phyloP scores from a whole-genome alignment of 192 early-diverging fungal genomes.

The Coemansia sp. region DNA sequence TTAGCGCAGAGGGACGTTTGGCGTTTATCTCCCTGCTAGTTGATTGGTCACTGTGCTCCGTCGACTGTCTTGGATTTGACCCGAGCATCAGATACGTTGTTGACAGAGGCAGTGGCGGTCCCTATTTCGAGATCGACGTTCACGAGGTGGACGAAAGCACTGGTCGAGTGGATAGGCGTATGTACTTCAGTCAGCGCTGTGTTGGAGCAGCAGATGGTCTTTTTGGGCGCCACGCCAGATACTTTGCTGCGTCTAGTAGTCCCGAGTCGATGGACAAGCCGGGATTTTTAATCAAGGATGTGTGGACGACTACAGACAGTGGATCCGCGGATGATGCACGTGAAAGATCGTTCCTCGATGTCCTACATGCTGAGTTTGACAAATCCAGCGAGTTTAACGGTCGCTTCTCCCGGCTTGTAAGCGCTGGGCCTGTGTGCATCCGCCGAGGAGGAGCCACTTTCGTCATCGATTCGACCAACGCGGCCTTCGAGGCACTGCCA shows the following conservation, averaged over 20 bases:
- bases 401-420: background rate
- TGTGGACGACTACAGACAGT: constrained; percentile 21
- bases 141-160: background rate
- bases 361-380: background rate
- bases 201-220: background rate
- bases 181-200: background rate
- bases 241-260: constrained; percentile 15
- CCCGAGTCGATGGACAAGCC: background rate
- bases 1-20: background rate
- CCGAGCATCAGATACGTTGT: background rate
- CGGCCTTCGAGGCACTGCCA: background rate
- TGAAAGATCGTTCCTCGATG: background rate
- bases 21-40: constrained; percentile 11
- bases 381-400: background rate
- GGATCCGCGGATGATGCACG: constrained; percentile 13
- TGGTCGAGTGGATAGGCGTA: background rate
- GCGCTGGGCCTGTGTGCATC: background rate
- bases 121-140: constrained; percentile 2
- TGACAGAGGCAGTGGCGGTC: background rate
- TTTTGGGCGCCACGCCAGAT: constrained; percentile 11
- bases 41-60: constrained; percentile 15
- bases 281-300: constrained; percentile 24
- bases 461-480: background rate
- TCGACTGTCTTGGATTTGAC: constrained; percentile 18
- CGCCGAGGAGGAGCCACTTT: background rate